Base-by-base conservation (phyloP, 495 filamentous ascomycete genomes). In the Penicillium turbatum region DNA sequence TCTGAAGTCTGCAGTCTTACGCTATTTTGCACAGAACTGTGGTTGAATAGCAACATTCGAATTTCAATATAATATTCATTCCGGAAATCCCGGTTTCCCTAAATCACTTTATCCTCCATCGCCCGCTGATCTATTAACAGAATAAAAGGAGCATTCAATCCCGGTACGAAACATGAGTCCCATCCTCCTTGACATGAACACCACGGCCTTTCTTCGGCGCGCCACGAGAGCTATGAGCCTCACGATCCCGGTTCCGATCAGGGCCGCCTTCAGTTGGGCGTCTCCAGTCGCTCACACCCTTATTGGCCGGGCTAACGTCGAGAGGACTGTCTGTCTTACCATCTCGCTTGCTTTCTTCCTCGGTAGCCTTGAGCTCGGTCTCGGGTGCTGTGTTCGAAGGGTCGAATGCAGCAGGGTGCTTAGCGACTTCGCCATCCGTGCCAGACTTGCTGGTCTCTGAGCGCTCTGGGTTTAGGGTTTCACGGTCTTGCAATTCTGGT, bases 301-400 rank as follows among this genome's bases (percentile, higher is more conserved):
- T 74, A 61, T 88, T 87, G 17, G 78, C 82, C 0, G 80, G 77
- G 42, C 79, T 83, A 39, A 86, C 76, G 21, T 85, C 70, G 19
- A 87, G 63, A 6, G 84, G 79, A 53, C 80, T 76, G 34, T 66
- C 62, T 8, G 55, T 45, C 53, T 65, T 51, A 24, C 68, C 67
- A 56, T 65, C 37, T 43, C 42, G 16, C 44, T 55, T 47, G 38
- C 42, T 63, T 47, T 74, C 77, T 50, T 68, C 56, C 55, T 59
- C 70, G 42, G 60, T 70, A 29, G 47, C 72, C 57, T 71, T 60
- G 26, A 79, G 68, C 62, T 84, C 73, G 29, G 67, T 60, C 65
- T 85, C 79, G 0, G 85, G 85, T 10, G 70, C 59, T 19, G 82
- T 87, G 34, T 71, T 79, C 16, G 67, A 63, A 0, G 85, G 83